A percentile compares a stretch with the other conserved stretches of the same genome.
Evolutionary conservation across 177 flowering plant genomes (phyloP).

Genomic region (Vitis hybrid): DNA sequence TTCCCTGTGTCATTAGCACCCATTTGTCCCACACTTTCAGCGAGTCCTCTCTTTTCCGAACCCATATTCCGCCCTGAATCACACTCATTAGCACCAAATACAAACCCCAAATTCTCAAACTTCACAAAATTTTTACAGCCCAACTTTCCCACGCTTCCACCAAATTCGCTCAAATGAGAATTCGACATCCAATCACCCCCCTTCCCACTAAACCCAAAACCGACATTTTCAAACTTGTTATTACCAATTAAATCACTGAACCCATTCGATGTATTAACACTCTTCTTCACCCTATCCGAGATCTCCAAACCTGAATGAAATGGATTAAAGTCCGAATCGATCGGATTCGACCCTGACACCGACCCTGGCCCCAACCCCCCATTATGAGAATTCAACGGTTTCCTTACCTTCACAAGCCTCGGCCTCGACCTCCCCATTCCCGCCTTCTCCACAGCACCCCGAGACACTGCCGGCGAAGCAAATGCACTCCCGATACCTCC

Average conservation of each 20-base stretch:
- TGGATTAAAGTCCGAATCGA: constrained; percentile 24
- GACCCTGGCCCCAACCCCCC: constrained; percentile 14
- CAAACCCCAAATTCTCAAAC: constrained; percentile 9
- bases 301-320: constrained; percentile 4
- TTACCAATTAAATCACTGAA: not conserved
- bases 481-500: not conserved
- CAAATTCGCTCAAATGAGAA: not conserved
- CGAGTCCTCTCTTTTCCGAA: not conserved
- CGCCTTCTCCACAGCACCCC: not conserved
- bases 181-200: not conserved
- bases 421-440: constrained; percentile 26
- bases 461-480: constrained; percentile 2
- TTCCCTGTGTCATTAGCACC: constrained; percentile 2
- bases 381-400: constrained; percentile 18
- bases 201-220: constrained; percentile 26
- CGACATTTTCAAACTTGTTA: constrained; percentile 9
- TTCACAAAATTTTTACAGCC: constrained; percentile 12
- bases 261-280: constrained; percentile 7
- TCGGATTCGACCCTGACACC: constrained; percentile 1
- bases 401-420: constrained; percentile 40
- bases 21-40: not conserved
- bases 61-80: constrained; percentile 1
- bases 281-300: not conserved
- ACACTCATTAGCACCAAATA: constrained; percentile 18
- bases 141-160: constrained; percentile 2